Percentiles rank a stretch among this genome's conserved stretches.
Evolutionary conservation across 495 filamentous ascomycete species (phyloP).

Genomic region (Tuber umbilicatum): DNA sequence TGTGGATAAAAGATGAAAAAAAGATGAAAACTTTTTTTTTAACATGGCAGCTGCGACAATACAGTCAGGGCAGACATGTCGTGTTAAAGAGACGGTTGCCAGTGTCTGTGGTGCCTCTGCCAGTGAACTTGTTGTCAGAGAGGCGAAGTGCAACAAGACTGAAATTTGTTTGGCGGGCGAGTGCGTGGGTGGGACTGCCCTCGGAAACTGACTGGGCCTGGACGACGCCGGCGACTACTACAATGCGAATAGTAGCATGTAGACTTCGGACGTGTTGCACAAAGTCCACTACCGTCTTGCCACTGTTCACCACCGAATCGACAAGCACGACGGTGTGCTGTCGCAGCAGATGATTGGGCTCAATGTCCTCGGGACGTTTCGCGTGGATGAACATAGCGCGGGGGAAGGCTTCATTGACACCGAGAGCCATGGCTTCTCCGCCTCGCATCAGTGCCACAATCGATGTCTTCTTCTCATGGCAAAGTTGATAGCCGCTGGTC

Average conservation of each 20-base stretch:
- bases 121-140: constrained; percentile 54
- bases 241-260: constrained; percentile 47
- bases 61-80: constrained; percentile 39
- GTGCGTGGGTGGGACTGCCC: constrained; percentile 35
- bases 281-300: constrained; percentile 51
- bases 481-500: constrained; percentile 51
- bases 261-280: constrained; percentile 49
- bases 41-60: no score
- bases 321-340: constrained; percentile 51
- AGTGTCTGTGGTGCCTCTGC: constrained; percentile 52
- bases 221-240: constrained; percentile 55
- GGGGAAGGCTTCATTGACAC: constrained; percentile 54
- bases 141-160: constrained; percentile 51
- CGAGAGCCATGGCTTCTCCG: constrained; percentile 61
- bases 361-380: constrained; percentile 47
- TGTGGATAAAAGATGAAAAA: neutral
- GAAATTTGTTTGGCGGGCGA: constrained; percentile 40
- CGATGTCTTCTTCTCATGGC: constrained; percentile 49
- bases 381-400: constrained; percentile 55
- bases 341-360: constrained; percentile 45
- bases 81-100: constrained; percentile 59
- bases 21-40: neutral
- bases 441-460: constrained; percentile 63
- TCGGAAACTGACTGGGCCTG: constrained; percentile 46
- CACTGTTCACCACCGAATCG: constrained; percentile 59